phyloP scores from a whole-genome alignment of 2,329 filamentous ascomycete genomes.

The Colletotrichum sp. region DNA sequence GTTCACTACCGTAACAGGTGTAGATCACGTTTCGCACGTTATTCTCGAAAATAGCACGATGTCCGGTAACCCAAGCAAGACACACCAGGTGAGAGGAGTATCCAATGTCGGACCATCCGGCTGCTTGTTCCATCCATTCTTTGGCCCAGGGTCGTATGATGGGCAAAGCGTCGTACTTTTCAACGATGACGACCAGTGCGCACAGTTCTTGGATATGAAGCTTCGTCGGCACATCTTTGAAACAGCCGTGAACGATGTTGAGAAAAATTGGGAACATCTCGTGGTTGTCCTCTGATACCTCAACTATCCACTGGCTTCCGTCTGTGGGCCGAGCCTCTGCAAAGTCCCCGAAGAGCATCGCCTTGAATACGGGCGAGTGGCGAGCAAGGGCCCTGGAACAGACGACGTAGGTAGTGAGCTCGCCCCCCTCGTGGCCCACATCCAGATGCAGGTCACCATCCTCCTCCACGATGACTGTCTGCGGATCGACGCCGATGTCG shows the following conservation, averaged over 20 bases:
- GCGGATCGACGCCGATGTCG: background rate
- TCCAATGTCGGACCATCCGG: no score
- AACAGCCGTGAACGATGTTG: background rate
- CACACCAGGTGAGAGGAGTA: no score
- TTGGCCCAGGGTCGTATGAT: background rate
- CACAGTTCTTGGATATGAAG: background rate
- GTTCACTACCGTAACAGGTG: no score
- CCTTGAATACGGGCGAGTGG: constrained; percentile 30
- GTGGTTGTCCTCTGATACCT: background rate
- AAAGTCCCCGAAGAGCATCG: constrained; percentile 31
- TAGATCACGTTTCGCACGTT: no score
- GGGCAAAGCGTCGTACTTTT: background rate
- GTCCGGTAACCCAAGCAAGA: no score
- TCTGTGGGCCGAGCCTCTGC: constrained; percentile 22
- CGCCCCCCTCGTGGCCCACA: background rate
- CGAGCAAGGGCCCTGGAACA: constrained; percentile 23
- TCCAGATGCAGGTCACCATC: background rate
- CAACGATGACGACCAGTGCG: background rate
- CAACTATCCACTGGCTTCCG: background rate
- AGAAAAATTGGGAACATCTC: background rate
- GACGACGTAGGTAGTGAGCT: background rate
- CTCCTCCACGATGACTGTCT: background rate
- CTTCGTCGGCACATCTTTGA: background rate
- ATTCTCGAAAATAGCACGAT: no score
- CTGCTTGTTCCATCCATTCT: background rate